phyloP scores from a whole-genome alignment of 2,329 filamentous ascomycete species.

The Apiospora malaysiana region DNA sequence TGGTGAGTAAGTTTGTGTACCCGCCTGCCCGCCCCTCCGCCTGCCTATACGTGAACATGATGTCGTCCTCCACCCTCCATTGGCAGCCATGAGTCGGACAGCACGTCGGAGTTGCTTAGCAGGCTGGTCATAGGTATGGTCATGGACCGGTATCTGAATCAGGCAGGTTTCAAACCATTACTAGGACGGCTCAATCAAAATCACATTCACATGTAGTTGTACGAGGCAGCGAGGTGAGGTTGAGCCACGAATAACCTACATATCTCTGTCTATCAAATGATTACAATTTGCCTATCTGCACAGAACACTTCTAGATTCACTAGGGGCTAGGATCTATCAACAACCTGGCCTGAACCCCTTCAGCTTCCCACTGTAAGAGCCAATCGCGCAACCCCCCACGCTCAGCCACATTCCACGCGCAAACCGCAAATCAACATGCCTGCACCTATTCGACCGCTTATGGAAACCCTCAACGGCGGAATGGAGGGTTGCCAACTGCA shows the following conservation, averaged over 20 bases:
- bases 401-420: conserved; percentile 13
- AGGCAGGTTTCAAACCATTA: not conserved
- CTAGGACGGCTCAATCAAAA: not conserved
- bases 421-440: not conserved
- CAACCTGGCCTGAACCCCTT: not conserved
- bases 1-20: not conserved
- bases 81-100: not conserved
- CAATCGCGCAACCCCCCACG: conserved; percentile 12
- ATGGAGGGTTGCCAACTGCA: not conserved
- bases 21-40: not conserved
- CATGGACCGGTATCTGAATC: not conserved
- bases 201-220: not conserved
- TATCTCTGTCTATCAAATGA: conserved; percentile 1
- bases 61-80: not conserved
- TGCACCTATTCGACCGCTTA: not conserved
- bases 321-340: conserved; percentile 12
- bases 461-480: not conserved
- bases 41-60: conserved; percentile 9
- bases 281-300: conserved; percentile 2
- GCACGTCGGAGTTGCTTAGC: not conserved
- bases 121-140: not conserved
- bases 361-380: not conserved
- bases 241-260: not conserved
- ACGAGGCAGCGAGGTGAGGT: too few relatives aligned
- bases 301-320: not conserved